phyloP scores from a whole-genome alignment of 148 eudicot genomes.

The Spergularia marina region DNA sequence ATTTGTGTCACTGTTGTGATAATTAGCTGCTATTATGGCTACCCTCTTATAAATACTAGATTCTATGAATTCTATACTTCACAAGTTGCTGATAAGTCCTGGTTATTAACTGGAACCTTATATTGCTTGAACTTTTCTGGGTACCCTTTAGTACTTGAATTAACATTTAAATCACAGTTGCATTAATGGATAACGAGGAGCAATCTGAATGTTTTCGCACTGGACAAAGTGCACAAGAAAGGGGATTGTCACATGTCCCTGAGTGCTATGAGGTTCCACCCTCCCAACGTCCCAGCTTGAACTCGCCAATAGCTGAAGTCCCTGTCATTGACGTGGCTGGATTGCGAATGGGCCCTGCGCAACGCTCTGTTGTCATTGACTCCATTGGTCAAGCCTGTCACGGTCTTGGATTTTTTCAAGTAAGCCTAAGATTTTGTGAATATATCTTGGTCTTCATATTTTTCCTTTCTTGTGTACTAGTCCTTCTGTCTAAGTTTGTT shows the following conservation, averaged over 20 bases:
- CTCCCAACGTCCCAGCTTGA: constrained; percentile 32
- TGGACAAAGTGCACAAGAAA: constrained; percentile 57
- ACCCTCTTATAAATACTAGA: constrained; percentile 20
- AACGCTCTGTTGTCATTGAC: constrained; percentile 29
- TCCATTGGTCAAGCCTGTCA: constrained; percentile 43
- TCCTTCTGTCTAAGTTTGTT: no score
- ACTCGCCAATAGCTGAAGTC: constrained; percentile 30
- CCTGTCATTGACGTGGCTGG: constrained; percentile 44
- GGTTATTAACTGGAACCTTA: neutral
- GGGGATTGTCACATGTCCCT: constrained; percentile 41
- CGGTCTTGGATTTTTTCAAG: constrained; percentile 54
- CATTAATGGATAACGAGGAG: constrained; percentile 23
- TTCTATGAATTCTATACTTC: neutral
- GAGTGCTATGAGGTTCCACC: constrained; percentile 37
- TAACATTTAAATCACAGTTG: neutral
- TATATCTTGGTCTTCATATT: neutral
- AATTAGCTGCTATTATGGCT: neutral
- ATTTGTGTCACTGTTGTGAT: neutral
- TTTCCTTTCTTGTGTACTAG: neutral
- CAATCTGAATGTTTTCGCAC: constrained; percentile 34
- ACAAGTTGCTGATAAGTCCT: neutral
- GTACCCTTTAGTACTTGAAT: neutral
- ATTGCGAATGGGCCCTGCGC: constrained; percentile 19
- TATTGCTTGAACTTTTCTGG: neutral
- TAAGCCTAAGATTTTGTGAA: constrained; percentile 11